Conservation (phyloP, 164 flowering plant genomes). For the Platanus orientalis region DNA sequence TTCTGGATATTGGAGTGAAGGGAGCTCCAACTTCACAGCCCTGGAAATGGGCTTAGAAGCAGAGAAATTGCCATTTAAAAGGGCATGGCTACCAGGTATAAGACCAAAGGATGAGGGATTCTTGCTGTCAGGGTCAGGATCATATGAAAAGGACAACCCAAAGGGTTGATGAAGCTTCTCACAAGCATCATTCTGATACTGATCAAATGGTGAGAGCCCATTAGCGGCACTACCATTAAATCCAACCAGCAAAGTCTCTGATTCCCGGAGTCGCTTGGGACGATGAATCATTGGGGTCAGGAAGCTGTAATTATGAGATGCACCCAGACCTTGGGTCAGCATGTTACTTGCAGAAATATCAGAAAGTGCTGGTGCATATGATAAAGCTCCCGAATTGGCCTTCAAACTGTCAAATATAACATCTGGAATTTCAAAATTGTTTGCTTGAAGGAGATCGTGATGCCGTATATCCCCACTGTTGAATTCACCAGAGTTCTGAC, state of each 20-base stretch:
- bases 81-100: conserved; percentile 67
- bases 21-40: conserved; percentile 97
- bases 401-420: conserved; percentile 49
- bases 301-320: conserved; percentile 39
- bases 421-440: conserved; percentile 49
- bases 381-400: conserved; percentile 31
- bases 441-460: conserved; percentile 36
- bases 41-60: conserved; percentile 62
- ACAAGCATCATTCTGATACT: conserved; percentile 37
- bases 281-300: conserved; percentile 31
- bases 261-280: conserved; percentile 52
- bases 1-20: conserved; percentile 98
- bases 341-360: conserved; percentile 41
- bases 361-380: conserved; percentile 39
- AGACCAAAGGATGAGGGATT: conserved; percentile 20
- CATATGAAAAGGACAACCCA: conserved; percentile 41
- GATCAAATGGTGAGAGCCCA: conserved; percentile 32
- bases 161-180: conserved; percentile 34
- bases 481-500: conserved; percentile 28
- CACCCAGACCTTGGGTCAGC: conserved; percentile 36
- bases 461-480: conserved; percentile 27
- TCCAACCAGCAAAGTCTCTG: conserved; percentile 32
- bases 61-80: conserved; percentile 76
- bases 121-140: conserved; percentile 21
- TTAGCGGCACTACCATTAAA: conserved; percentile 24